Conservation (phyloP, 306 rosid species). For the barrel medic (Medicago truncatula) region DNA sequence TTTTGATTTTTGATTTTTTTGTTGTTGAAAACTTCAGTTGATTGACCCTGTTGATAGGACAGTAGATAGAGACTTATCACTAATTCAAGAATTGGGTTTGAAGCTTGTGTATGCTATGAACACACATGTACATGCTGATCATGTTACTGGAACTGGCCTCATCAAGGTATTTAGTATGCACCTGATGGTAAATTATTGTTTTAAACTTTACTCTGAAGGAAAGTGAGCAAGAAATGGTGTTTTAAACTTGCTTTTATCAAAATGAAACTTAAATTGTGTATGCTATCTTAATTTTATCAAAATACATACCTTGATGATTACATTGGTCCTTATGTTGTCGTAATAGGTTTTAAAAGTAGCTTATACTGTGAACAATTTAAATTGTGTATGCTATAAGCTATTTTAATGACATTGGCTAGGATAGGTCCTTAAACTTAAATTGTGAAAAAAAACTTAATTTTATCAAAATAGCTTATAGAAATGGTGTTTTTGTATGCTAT, state of each 20-base stretch:
- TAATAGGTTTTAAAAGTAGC: too few relatives aligned
- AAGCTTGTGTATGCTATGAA: conserved; percentile 82
- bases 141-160: conserved; percentile 92
- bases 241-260: conserved; percentile 12
- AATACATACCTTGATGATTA: too few relatives aligned
- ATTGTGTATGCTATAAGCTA: too few relatives aligned
- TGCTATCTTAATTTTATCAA: too few relatives aligned
- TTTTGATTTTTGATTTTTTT: not conserved
- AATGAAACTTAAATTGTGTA: not conserved
- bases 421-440: too few relatives aligned
- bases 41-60: conserved; percentile 96
- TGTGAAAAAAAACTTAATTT: too few relatives aligned
- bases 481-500: too few relatives aligned
- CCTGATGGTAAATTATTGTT: not conserved
- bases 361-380: too few relatives aligned
- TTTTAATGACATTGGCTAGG: too few relatives aligned
- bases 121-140: conserved; percentile 99
- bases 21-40: conserved; percentile 58
- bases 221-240: not conserved
- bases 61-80: conserved; percentile 85
- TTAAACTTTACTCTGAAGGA: not conserved
- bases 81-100: conserved; percentile 73
- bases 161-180: conserved; percentile 61
- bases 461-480: too few relatives aligned
- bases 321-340: too few relatives aligned